A percentile compares a stretch with the other conserved stretches of the same genome.
phyloP scores from a whole-genome alignment of 106 monocot species.

The Amphibolis antarctica region DNA sequence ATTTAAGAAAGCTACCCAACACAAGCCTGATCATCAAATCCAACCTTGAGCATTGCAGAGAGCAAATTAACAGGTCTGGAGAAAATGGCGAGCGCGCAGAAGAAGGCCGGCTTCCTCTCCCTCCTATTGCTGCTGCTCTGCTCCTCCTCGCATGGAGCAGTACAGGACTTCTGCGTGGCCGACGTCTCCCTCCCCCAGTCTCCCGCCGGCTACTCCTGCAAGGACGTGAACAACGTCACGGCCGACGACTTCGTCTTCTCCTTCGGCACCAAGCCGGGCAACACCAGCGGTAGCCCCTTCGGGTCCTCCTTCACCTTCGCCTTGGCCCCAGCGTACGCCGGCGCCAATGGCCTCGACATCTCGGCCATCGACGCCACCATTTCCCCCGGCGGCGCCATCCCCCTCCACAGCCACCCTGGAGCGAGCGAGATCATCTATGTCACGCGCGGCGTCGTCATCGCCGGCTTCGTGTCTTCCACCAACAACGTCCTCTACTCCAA shows the following conservation, averaged over 20 bases:
- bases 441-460: background rate
- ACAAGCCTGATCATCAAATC: too few species aligned
- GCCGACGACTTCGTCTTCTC: slow-evolving; percentile 16
- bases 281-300: background rate
- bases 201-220: slow-evolving; percentile 14
- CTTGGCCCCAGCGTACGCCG: slow-evolving; percentile 6
- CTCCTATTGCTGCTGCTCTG: background rate
- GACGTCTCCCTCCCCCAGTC: background rate
- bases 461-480: slow-evolving; percentile 9
- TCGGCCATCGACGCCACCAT: background rate
- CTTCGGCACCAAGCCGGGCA: slow-evolving; percentile 11
- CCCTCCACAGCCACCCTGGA: slow-evolving; percentile 17
- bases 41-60: too few species aligned
- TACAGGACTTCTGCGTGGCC: slow-evolving; percentile 2
- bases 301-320: background rate
- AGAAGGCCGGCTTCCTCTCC: background rate
- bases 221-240: background rate
- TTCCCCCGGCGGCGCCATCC: slow-evolving; percentile 4
- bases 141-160: background rate
- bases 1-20: too few species aligned
- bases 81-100: too few species aligned
- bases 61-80: too few species aligned
- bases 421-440: slow-evolving; percentile 6
- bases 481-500: slow-evolving; percentile 11
- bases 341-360: slow-evolving; percentile 12